Evolutionary conservation across 2,329 filamentous ascomycete genomes (phyloP).

Genomic region (Ophiocordyceps camponoti-leonardi): DNA sequence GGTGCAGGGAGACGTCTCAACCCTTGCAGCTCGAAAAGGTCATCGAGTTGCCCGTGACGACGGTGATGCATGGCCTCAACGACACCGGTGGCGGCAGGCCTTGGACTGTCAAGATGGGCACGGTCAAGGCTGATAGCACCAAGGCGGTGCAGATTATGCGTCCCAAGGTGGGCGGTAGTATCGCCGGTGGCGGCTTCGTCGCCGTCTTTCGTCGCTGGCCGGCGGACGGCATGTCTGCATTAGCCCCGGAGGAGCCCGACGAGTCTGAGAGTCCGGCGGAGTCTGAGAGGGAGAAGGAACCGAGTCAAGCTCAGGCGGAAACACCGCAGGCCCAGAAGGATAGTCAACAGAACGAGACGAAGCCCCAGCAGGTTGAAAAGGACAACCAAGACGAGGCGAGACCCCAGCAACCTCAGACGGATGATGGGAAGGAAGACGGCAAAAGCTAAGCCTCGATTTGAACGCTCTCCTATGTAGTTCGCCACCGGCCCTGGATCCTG

Average conservation of each 20-base stretch:
- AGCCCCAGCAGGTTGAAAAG: too few species aligned
- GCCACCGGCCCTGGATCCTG: too few species aligned
- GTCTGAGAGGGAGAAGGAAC: not conserved
- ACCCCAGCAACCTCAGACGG: too few species aligned
- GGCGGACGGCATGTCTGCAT: not conserved
- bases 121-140: slow-evolving; percentile 9
- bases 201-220: slow-evolving; percentile 19
- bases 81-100: slow-evolving; percentile 34
- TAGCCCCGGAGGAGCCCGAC: not conserved
- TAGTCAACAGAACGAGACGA: too few species aligned
- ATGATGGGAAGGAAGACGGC: too few species aligned
- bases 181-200: slow-evolving; percentile 23
- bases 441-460: too few species aligned
- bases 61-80: slow-evolving; percentile 22
- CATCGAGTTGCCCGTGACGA: slow-evolving; percentile 34
- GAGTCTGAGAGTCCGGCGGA: not conserved
- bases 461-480: too few species aligned
- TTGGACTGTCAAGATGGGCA: slow-evolving; percentile 43
- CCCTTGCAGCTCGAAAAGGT: slow-evolving; percentile 39
- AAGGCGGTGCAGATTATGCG: slow-evolving; percentile 20
- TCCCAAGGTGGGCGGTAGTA: slow-evolving; percentile 21
- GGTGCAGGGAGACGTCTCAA: slow-evolving; percentile 32
- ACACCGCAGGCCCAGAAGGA: too few species aligned
- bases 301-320: too few species aligned
- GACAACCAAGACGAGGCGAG: too few species aligned